Conservation (phyloP, 768 basidiomycete species). For the Mycena haematopus region DNA sequence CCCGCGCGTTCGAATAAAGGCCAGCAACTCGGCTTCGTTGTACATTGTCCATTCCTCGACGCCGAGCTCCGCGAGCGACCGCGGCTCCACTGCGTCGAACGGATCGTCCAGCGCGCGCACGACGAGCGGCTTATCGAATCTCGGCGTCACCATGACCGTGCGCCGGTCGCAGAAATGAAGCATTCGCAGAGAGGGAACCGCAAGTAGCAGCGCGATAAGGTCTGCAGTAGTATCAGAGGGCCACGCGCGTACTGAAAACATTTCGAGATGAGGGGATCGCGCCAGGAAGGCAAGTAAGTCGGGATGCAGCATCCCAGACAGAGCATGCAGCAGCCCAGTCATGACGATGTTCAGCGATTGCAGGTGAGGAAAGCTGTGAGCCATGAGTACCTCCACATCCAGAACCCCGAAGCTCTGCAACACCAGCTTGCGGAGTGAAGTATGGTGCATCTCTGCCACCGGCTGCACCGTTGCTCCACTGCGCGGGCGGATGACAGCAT, state of each 20-base stretch:
- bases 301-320: constrained; percentile 9
- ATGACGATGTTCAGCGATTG: constrained; percentile 8
- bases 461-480: background rate
- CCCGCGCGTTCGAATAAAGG: background rate
- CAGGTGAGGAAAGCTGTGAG: constrained; percentile 17
- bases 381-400: constrained; percentile 8
- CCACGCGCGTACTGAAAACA: constrained; percentile 17
- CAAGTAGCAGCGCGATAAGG: constrained; percentile 20
- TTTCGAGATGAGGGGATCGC: constrained; percentile 23
- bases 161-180: constrained; percentile 14
- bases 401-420: constrained; percentile 1
- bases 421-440: constrained; percentile 24
- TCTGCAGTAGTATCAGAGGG: background rate
- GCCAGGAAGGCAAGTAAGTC: constrained; percentile 19
- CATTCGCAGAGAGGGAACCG: constrained; percentile 21
- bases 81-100: constrained; percentile 5
- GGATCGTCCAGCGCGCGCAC: constrained; percentile 4
- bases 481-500: constrained; percentile 1
- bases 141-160: constrained; percentile 16
- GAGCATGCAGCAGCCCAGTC: background rate
- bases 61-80: constrained; percentile 18
- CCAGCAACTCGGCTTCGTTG: background rate
- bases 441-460: constrained; percentile 1
- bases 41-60: background rate
- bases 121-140: constrained; percentile 3